These are phyloP conservation scores for Xylaria palmicola DNA, from an alignment of 495 filamentous ascomycete genomes.

Conservation along the genomic window DNA sequence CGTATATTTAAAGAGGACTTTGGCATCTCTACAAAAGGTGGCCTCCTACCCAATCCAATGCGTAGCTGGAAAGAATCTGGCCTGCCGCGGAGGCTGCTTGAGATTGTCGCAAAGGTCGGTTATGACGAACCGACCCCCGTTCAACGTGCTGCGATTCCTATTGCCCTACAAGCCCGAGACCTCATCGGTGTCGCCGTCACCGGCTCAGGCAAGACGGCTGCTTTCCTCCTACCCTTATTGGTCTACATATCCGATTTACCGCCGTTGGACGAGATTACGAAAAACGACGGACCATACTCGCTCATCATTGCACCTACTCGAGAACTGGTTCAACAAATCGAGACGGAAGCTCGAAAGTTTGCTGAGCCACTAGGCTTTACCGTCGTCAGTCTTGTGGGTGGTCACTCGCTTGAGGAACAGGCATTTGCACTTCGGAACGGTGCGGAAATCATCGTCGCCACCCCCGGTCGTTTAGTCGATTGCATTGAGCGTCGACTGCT, in stretches of 20 bases:
- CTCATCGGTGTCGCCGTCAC: constrained; percentile 98
- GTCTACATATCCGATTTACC: constrained; percentile 95
- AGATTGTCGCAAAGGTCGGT: constrained; percentile 80
- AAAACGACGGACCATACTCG: constrained; percentile 94
- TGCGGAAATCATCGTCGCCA: constrained; percentile 98
- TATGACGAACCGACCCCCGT: constrained; percentile 93
- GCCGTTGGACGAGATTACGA: constrained; percentile 78
- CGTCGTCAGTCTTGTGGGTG: constrained; percentile 95
- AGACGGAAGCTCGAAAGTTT: constrained; percentile 91
- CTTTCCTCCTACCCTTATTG: constrained; percentile 91
- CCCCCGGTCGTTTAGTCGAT: constrained; percentile 94
- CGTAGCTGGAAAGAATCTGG: constrained; percentile 87
- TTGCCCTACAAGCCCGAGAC: constrained; percentile 89
- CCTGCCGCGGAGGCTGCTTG: constrained; percentile 75
- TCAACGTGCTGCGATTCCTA: constrained; percentile 92
- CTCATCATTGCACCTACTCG: constrained; percentile 97
- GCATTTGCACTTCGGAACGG: constrained; percentile 90
- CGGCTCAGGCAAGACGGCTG: constrained; percentile 97
- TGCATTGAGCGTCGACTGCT: constrained; percentile 92
- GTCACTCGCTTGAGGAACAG: constrained; percentile 93
- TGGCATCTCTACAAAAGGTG: constrained; percentile 89
- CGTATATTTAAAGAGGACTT: constrained; percentile 99
- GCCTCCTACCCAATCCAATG: constrained; percentile 93
- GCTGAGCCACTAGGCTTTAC: constrained; percentile 89
- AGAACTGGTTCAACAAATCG: constrained; percentile 97